Evolutionary conservation across 345 rosid genomes (phyloP), one percentile per base, ranked within the genome.

Genomic region (Pistacia atlantica): DNA sequence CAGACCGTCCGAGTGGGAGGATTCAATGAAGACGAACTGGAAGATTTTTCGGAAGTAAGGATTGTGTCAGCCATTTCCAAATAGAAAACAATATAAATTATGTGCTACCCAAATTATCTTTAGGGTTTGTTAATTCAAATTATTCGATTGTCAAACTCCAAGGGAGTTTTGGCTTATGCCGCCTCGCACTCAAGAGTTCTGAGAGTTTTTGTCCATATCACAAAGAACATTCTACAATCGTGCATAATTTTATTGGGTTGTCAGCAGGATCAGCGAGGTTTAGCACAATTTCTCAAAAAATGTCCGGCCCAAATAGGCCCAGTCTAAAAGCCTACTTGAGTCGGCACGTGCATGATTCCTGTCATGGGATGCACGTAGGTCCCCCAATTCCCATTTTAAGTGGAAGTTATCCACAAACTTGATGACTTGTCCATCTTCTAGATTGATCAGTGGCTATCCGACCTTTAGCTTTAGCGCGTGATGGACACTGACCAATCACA

Each of bases 1-100:
- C 99, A 93, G 76, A 96, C 84, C 6, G 69, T 81, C 38, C 92
- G 84, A 4, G 88, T 68, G 9, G 92, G 83, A 68, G 89, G 91
- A 83, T 90, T 74, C 64, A 92, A 80, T 1, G 86, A 80, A 11
- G 97, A 90, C 31, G 91, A 68, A 79, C 65, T 78, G 66, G 90
- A 78, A 49, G 81, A 61, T 33, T 73, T 80, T 57, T 83, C 88
- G 46, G 91, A 78, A 17, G 88, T 70, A 18, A 77, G 73, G 33
- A 88, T 73, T 28, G 85, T 77, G 58, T 82, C 87, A 55, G 77
- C 84, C 89, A 78, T 80, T 67, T 22, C 38, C 33, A 17, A 51
- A 67, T 17, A 17, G 11, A 35, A 37, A 18, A 55, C 8, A 67
- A 33, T 55, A n/a, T 25, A 17, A 16, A 20, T 8, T 10, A 45